Base-by-base conservation (phyloP, 78 protist genomes). In the Dictyostelium brefeldianum region DNA sequence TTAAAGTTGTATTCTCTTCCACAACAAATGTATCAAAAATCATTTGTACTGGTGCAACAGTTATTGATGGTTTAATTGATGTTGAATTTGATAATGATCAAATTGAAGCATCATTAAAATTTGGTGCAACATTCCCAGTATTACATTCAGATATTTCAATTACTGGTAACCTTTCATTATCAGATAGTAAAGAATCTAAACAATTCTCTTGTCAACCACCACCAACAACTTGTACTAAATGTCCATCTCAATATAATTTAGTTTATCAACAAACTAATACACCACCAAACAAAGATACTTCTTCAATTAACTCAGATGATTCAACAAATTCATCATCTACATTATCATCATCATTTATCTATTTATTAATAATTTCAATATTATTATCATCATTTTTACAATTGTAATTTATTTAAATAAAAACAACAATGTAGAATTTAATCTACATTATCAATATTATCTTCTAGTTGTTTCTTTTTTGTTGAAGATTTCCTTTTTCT, bases 201-300 rank as follows among this genome's bases (percentile, higher is more conserved):
- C 51, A 36, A 53, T 82, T 82, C 70, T 17, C 51, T 36, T 77
- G 74, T 43, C 11, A 41, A 18, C 70, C 70, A 62, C 11, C 27
- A 20, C 22, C 70, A 22, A 11, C 70, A 22, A 11, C 70, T 22
- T 25, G 41, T 62, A 62, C 31, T 62, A 17, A 18, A 3, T 25
- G 43, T 25, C 43, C n/a, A 22, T 25, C 70, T 22, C 43, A 62
- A 22, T 62, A 62, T 53, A 82, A 56, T 64, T 51, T 82, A 47
- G 80, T 82, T 29, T 82, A 82, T n/a, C 89, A 81, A 67, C n/a
- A n/a, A 62, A 62, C 70, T 25, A 62, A 62, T 22, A 15, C 18
- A 56, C 56, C 77, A 22, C 10, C 53, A 25, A 64, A 18, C 17
- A 41, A 29, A 22, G 27, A 65, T 47, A 4, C 71, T 15, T n/a